These are phyloP conservation scores for Cicer chorassanicum DNA, from an alignment of 306 rosid genomes.

Conservation along the genomic window DNA sequence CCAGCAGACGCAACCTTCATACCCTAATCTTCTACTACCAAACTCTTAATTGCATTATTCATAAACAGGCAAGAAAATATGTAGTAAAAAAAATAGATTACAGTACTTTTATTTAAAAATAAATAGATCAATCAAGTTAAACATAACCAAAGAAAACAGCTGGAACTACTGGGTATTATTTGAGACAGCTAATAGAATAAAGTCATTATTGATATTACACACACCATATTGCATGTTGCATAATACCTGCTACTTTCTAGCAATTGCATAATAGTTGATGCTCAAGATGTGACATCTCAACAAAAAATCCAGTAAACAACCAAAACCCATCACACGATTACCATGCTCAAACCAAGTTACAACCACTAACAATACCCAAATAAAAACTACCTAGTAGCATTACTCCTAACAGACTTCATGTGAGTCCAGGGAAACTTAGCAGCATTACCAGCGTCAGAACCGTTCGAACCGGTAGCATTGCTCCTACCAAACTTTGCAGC, in stretches of 20 bases:
- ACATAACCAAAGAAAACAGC: background rate
- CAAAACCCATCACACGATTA: background rate
- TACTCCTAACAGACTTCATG: slow-evolving; percentile 63
- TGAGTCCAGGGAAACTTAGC: slow-evolving; percentile 83
- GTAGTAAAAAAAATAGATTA: background rate
- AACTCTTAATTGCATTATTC: background rate
- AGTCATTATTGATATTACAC: background rate
- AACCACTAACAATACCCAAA: background rate
- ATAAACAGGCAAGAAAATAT: background rate
- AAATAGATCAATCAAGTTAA: background rate
- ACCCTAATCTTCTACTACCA: background rate
- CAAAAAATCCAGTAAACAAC: slow-evolving; percentile 20
- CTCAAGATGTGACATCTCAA: slow-evolving; percentile 1
- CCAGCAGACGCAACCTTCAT: background rate
- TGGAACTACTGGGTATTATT: background rate
- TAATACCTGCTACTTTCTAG: background rate
- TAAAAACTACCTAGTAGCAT: slow-evolving; percentile 50
- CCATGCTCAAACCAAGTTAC: background rate
- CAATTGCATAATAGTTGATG: background rate
- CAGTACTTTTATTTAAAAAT: too few species aligned
- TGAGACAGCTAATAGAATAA: background rate
- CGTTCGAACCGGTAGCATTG: slow-evolving; percentile 25
- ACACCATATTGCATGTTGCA: background rate
- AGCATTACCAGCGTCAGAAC: slow-evolving; percentile 47
- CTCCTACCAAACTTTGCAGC: slow-evolving; percentile 64